Evolutionary conservation across 192 early-diverging fungal genomes (phyloP).

Genomic region (Coemansia sp.): DNA sequence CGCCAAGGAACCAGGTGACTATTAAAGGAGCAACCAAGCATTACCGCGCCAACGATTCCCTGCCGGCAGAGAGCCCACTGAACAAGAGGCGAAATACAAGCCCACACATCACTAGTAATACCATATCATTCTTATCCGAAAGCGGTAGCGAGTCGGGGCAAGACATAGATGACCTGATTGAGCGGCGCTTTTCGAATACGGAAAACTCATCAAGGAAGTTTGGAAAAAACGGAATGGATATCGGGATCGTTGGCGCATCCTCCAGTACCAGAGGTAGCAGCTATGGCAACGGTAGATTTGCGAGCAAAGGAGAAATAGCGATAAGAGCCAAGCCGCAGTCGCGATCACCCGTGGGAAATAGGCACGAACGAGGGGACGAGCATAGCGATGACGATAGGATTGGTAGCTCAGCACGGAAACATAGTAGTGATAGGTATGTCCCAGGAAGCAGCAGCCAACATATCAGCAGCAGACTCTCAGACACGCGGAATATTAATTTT

Average conservation of each 20-base stretch:
- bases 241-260: conserved; percentile 30
- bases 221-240: conserved; percentile 3
- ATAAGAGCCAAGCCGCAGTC: not conserved
- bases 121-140: conserved; percentile 22
- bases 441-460: not conserved
- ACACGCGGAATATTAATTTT: not conserved
- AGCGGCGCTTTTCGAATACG: conserved; percentile 7
- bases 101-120: conserved; percentile 12
- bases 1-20: conserved; percentile 9
- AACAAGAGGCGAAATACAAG: conserved; percentile 22
- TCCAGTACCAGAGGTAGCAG: not conserved
- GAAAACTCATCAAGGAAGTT: conserved; percentile 2
- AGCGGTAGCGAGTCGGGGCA: conserved; percentile 12
- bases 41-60: conserved; percentile 4
- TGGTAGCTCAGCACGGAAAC: no score
- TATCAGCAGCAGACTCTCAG: not conserved
- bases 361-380: conserved; percentile 1
- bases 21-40: conserved; percentile 44
- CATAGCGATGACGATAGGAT: conserved; percentile 1
- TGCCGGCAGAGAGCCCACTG: not conserved
- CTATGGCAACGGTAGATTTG: not conserved
- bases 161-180: conserved; percentile 16
- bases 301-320: not conserved
- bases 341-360: not conserved
- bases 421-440: not conserved